Conservation (phyloP, 2,329 filamentous ascomycete genomes). For the Calonectria hongkongensis region DNA sequence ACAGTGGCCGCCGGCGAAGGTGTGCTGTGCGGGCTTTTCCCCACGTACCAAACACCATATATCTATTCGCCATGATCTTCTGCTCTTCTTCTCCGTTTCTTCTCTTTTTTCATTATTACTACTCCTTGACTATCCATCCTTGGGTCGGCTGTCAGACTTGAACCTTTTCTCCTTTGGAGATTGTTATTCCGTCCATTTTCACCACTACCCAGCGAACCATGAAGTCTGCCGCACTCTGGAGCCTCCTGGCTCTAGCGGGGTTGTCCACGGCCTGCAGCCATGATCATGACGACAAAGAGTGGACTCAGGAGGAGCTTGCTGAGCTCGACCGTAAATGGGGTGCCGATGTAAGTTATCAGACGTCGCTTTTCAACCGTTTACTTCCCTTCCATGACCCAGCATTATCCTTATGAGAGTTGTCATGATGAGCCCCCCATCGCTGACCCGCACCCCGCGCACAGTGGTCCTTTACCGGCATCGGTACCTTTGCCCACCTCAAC, state of each 20-base stretch:
- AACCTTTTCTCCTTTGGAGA: not conserved
- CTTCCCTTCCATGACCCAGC: slow-evolving; percentile 4
- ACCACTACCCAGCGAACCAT: slow-evolving; percentile 43
- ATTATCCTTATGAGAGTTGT: slow-evolving; percentile 5
- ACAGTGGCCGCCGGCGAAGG: slow-evolving; percentile 23
- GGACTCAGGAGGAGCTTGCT: slow-evolving; percentile 69
- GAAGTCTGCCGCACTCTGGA: slow-evolving; percentile 52
- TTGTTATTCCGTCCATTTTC: not conserved
- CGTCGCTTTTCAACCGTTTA: not conserved
- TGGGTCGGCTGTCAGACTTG: not conserved
- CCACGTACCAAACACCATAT: not conserved
- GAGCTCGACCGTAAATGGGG: slow-evolving; percentile 76
- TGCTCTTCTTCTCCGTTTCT: not conserved
- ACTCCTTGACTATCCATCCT: not conserved
- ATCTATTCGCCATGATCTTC: slow-evolving; percentile 15
- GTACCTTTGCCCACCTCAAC: slow-evolving; percentile 83
- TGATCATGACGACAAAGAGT: slow-evolving; percentile 64
- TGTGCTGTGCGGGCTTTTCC: slow-evolving; percentile 24
- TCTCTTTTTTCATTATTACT: not conserved
- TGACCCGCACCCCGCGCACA: slow-evolving; percentile 44
- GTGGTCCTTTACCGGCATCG: slow-evolving; percentile 81
- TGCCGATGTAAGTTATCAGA: slow-evolving; percentile 66
- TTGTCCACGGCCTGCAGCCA: slow-evolving; percentile 55
- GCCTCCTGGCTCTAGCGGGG: slow-evolving; percentile 53
- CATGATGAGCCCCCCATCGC: slow-evolving; percentile 12